Percentiles rank a stretch among this genome's conserved stretches.
phyloP scores from a whole-genome alignment of 139 green algal species.

The Tetraselmis chui region DNA sequence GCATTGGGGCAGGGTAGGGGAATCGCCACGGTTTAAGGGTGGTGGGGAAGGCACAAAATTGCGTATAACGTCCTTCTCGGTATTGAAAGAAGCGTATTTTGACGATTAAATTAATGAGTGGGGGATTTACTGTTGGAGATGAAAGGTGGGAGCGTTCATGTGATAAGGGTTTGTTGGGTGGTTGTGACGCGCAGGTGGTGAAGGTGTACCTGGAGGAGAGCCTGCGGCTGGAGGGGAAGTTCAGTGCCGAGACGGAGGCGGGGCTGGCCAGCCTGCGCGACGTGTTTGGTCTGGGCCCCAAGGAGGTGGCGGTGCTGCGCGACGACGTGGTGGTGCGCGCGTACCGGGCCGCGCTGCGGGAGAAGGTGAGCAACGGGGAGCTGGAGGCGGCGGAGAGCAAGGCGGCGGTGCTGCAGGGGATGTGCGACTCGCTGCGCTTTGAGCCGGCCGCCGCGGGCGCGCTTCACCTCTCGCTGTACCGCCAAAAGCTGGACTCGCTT shows the following conservation, averaged over 20 bases:
- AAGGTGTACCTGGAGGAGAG: conserved; percentile 61
- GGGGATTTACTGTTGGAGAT: too few species aligned
- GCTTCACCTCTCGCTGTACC: conserved; percentile 79
- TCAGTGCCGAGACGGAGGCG: conserved; percentile 42
- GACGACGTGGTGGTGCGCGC: conserved; percentile 52
- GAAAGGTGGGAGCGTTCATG: too few species aligned
- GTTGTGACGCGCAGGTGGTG: too few species aligned
- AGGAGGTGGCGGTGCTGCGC: conserved; percentile 56
- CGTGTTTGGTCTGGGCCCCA: conserved; percentile 67
- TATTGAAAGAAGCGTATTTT: too few species aligned
- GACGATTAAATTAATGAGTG: too few species aligned
- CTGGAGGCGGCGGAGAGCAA: conserved; percentile 43
- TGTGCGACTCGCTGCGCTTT: conserved; percentile 72
- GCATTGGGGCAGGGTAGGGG: too few species aligned
- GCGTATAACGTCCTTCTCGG: too few species aligned
- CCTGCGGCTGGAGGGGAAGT: conserved; percentile 30
- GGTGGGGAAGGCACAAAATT: too few species aligned
- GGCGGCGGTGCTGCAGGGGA: conserved; percentile 58
- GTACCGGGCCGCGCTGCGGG: conserved; percentile 68
- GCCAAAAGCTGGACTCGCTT: conserved; percentile 57
- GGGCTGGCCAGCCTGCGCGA: conserved; percentile 54
- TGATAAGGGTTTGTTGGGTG: too few species aligned
- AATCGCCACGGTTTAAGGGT: too few species aligned
- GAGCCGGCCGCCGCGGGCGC: conserved; percentile 62
- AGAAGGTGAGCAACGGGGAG: conserved; percentile 53